Evolutionary conservation across 2,329 filamentous ascomycete genomes (phyloP), one percentile per base, ranked within the genome.

Genomic region (Penicillium sp.): DNA sequence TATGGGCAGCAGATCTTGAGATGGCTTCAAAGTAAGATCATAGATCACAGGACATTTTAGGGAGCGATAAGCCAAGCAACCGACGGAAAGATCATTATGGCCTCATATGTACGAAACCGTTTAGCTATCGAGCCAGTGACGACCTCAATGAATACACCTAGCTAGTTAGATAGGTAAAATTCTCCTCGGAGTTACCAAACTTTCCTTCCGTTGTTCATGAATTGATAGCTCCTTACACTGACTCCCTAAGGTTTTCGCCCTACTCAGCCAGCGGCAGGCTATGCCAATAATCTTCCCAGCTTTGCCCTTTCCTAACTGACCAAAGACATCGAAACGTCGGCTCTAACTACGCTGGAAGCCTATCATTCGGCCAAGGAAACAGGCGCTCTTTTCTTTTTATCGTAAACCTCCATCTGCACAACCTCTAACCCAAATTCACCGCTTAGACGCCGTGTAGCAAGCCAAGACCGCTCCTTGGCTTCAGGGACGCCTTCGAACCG

Each of bases 1-100:
- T 98, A n/a, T 97, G 92, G 92, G 93, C 94, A 41, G 90, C 91
- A 18, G 92, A 96, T 74, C 85, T 96, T 59, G 92, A 96, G 74
- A 78, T 75, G 75, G 72, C 7, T 73, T 78, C 55, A 3, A 53
- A 68, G 56, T 73, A 68, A 27, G 40, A 27, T 27, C 24, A 27
- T 27, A 27, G 24, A 27, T 27, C 24, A 6, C 24, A 27, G 24
- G 24, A 27, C 6, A 3, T 27, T 27, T 27, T 7, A 27, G 1
- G 5, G 24, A 27, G 24, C 6, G 24, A 27, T 27, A 27, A 27
- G 6, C 24, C 24, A 27, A 27, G 24, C 5, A 27, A 27, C 24
- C 24, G 24, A 27, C 3, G 24, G 24, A 27, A 27, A 4, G 24
- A 5, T 27, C 6, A 27, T 27, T 27, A 1, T 2, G 24, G 3